A percentile compares a stretch with the other conserved stretches of the same genome.
Evolutionary conservation across 1,284 basidiomycete genomes (phyloP).

Genomic region (Singerocomus rubriflavus): DNA sequence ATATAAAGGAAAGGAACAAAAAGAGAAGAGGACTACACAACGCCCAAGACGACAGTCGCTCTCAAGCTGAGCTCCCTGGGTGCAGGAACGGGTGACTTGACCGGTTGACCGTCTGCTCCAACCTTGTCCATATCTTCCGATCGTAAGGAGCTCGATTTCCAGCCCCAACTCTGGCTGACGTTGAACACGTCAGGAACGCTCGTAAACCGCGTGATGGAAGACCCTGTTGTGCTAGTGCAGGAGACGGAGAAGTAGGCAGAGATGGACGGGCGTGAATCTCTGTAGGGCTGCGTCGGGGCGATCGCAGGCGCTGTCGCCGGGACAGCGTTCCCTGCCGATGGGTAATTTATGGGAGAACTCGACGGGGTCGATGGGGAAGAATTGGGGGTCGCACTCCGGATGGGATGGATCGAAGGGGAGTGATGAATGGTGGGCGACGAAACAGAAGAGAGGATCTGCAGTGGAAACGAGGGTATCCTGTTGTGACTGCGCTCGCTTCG

Average conservation of each 20-base stretch:
- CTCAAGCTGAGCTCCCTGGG: slow-evolving; percentile 59
- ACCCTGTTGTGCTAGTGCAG: slow-evolving; percentile 79
- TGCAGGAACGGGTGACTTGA: slow-evolving; percentile 27
- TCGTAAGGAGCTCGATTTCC: slow-evolving; percentile 68
- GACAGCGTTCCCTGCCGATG: slow-evolving; percentile 24
- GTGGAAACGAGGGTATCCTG: slow-evolving; percentile 30
- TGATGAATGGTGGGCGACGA: slow-evolving; percentile 36
- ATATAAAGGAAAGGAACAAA: not conserved
- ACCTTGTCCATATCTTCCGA: slow-evolving; percentile 54
- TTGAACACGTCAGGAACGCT: slow-evolving; percentile 86
- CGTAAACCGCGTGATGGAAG: slow-evolving; percentile 79
- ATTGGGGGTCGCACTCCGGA: slow-evolving; percentile 41
- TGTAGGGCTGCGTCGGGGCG: slow-evolving; percentile 62
- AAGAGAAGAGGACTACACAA: slow-evolving; percentile 44
- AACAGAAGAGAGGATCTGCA: slow-evolving; percentile 17
- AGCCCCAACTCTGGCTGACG: slow-evolving; percentile 78
- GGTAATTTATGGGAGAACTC: slow-evolving; percentile 23
- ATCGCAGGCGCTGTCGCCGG: slow-evolving; percentile 43
- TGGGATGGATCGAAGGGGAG: slow-evolving; percentile 43
- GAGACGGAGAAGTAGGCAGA: slow-evolving; percentile 81
- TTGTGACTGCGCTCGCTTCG: slow-evolving; percentile 24
- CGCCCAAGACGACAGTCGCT: slow-evolving; percentile 70
- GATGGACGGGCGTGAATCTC: slow-evolving; percentile 67
- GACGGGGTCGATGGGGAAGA: slow-evolving; percentile 24
- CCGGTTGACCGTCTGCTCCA: slow-evolving; percentile 40